Evolutionary conservation across 352 stramenopile genomes (phyloP).

Genomic region (Globisporangium alternatum): DNA sequence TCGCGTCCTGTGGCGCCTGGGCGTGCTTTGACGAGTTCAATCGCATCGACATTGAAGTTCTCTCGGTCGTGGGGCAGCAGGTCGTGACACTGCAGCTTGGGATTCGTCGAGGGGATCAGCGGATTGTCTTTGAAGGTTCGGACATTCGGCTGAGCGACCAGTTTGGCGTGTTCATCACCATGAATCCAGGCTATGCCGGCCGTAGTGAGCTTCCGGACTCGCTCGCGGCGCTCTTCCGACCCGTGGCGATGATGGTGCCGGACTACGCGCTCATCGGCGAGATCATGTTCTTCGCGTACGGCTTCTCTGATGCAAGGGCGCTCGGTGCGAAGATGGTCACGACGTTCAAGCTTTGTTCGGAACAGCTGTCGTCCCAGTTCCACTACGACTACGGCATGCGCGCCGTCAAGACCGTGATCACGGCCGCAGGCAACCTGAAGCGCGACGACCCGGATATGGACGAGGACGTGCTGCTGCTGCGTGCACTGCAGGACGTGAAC

Average conservation of each 20-base stretch:
- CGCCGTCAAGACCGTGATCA: constrained; percentile 89
- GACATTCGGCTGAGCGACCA: constrained; percentile 94
- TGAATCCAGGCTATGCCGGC: constrained; percentile 89
- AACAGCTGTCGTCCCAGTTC: constrained; percentile 87
- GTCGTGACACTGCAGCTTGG: constrained; percentile 91
- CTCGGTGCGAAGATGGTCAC: constrained; percentile 85
- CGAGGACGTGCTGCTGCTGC: constrained; percentile 92
- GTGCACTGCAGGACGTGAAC: constrained; percentile 95
- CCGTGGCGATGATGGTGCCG: constrained; percentile 91
- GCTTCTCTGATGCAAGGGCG: constrained; percentile 54
- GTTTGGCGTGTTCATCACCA: constrained; percentile 89
- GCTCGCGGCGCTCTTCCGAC: constrained; percentile 81
- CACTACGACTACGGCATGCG: constrained; percentile 93
- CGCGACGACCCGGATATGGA: constrained; percentile 90
- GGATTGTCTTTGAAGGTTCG: constrained; percentile 94
- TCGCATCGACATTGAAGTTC: constrained; percentile 86
- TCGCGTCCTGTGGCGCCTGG: constrained; percentile 93
- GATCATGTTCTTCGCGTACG: constrained; percentile 91
- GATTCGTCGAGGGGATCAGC: constrained; percentile 74
- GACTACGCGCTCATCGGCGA: constrained; percentile 89
- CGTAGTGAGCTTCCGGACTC: constrained; percentile 87
- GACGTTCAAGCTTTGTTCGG: constrained; percentile 88
- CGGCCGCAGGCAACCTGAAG: constrained; percentile 88
- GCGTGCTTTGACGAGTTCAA: constrained; percentile 91
- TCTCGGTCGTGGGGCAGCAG: constrained; percentile 88